Conservation (phyloP, 495 filamentous ascomycete species). For the Annulohypoxylon bovei region DNA sequence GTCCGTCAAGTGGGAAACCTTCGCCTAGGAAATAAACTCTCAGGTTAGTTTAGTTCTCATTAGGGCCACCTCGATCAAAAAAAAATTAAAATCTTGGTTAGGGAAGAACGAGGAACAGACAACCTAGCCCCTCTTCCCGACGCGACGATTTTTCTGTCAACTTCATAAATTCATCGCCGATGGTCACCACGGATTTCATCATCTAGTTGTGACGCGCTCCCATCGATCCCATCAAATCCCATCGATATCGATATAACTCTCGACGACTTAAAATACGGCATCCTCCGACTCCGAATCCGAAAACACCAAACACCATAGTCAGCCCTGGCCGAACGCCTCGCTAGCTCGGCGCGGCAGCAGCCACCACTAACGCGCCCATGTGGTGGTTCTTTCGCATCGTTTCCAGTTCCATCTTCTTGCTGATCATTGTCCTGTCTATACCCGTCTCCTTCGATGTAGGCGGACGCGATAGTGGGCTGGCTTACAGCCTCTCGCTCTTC, state of each 20-base stretch:
- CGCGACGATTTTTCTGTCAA: conserved; percentile 28
- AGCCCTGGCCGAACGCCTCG: conserved; percentile 48
- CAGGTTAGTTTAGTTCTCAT: conserved; percentile 14
- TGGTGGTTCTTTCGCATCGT: conserved; percentile 78
- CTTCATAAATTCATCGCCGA: conserved; percentile 19
- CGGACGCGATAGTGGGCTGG: conserved; percentile 90
- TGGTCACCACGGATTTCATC: conserved; percentile 7
- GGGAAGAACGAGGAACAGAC: conserved; percentile 13
- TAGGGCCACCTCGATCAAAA: conserved; percentile 40
- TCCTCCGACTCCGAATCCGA: conserved; percentile 21
- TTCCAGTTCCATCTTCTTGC: conserved; percentile 81
- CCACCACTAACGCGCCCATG: conserved; percentile 57
- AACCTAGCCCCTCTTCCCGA: conserved; percentile 30
- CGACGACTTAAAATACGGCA: conserved; percentile 3
- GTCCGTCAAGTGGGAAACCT: conserved; percentile 13
- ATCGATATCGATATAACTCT: neutral
- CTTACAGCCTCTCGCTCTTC: conserved; percentile 87
- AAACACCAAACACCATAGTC: conserved; percentile 2
- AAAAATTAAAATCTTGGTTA: conserved; percentile 25
- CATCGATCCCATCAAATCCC: neutral
- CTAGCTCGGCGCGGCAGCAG: conserved; percentile 48
- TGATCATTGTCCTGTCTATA: conserved; percentile 89
- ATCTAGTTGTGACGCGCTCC: conserved; percentile 30
- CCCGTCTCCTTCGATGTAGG: conserved; percentile 97
- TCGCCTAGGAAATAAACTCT: conserved; percentile 15